These are phyloP conservation scores for Cryptococcus sp. DNA, from an alignment of 1,284 basidiomycete genomes.

Conservation along the genomic window DNA sequence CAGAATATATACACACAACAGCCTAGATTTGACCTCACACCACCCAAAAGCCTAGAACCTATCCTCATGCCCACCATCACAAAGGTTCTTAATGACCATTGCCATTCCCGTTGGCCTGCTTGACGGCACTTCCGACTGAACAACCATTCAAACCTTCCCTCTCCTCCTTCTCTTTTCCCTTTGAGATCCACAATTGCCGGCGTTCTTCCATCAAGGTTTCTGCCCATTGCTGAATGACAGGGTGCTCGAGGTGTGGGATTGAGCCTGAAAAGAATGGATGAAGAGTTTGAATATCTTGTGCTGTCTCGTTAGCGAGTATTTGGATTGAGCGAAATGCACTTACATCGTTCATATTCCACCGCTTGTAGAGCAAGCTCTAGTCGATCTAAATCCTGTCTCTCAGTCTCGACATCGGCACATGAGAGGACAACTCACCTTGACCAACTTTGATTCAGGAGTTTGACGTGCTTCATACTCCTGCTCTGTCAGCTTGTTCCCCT, in stretches of 20 bases:
- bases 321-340: conserved; percentile 30
- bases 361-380: conserved; percentile 80
- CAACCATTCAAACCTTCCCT: conserved; percentile 24
- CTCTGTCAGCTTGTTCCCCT: background rate
- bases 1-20: background rate
- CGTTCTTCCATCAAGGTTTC: conserved; percentile 59
- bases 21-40: background rate
- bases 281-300: conserved; percentile 41
- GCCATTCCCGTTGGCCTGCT: conserved; percentile 6
- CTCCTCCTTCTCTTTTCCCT: conserved; percentile 37
- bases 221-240: conserved; percentile 73
- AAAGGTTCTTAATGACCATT: no score
- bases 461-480: conserved; percentile 86
- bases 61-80: no score
- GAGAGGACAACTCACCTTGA: conserved; percentile 63
- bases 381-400: conserved; percentile 67
- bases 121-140: conserved; percentile 13
- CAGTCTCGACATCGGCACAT: background rate
- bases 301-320: no score
- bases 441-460: conserved; percentile 79
- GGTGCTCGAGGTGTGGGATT: conserved; percentile 59
- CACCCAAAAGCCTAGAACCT: no score
- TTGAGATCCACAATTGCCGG: conserved; percentile 35
- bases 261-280: conserved; percentile 46
- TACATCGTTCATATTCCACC: conserved; percentile 54